Percentiles rank a stretch among this genome's conserved stretches.
Conservation (phyloP, 768 basidiomycete genomes). For the Rhodotorula paludigena region DNA sequence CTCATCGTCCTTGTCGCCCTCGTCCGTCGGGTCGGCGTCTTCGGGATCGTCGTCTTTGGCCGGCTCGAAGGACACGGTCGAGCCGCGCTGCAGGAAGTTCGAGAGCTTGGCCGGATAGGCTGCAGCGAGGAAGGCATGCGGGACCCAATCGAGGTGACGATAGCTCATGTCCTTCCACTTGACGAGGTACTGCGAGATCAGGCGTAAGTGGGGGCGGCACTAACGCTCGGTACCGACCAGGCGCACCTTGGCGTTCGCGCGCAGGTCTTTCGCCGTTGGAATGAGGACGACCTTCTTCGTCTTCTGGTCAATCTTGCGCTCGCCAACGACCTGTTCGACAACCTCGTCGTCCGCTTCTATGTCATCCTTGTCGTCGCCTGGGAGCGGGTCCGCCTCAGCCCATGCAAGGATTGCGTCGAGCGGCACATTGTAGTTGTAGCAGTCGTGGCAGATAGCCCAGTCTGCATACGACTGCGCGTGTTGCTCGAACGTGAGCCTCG, state of each 20-base stretch:
- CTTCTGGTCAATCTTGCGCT: slow-evolving; percentile 8
- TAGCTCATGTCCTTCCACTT: slow-evolving; percentile 41
- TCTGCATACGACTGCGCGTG: slow-evolving; percentile 16
- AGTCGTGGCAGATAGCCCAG: slow-evolving; percentile 31
- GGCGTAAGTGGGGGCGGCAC: too few relatives aligned
- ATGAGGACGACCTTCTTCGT: slow-evolving; percentile 15
- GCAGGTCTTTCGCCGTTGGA: slow-evolving; percentile 34
- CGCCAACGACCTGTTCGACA: not conserved
- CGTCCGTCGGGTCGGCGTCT: slow-evolving; percentile 28
- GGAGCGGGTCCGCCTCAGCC: slow-evolving; percentile 19
- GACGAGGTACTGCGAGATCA: slow-evolving; percentile 39
- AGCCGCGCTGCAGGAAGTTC: slow-evolving; percentile 40
- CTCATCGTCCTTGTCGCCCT: slow-evolving; percentile 28
- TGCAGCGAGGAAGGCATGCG: slow-evolving; percentile 39
- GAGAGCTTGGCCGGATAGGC: slow-evolving; percentile 18
- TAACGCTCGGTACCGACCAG: too few relatives aligned
- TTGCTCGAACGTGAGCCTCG: not conserved
- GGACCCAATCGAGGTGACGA: slow-evolving; percentile 38
- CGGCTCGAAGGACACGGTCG: slow-evolving; percentile 32
- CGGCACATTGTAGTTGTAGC: slow-evolving; percentile 12
- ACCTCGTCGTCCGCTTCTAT: slow-evolving; percentile 14
- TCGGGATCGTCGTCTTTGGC: slow-evolving; percentile 36
- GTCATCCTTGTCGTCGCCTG: slow-evolving; percentile 4
- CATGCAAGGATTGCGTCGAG: slow-evolving; percentile 42
- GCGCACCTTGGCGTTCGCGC: slow-evolving; percentile 22